Percentiles rank a stretch among this genome's conserved stretches.
Conservation (phyloP, 176 grass and related monocot species). For the Oryza brachyantha region DNA sequence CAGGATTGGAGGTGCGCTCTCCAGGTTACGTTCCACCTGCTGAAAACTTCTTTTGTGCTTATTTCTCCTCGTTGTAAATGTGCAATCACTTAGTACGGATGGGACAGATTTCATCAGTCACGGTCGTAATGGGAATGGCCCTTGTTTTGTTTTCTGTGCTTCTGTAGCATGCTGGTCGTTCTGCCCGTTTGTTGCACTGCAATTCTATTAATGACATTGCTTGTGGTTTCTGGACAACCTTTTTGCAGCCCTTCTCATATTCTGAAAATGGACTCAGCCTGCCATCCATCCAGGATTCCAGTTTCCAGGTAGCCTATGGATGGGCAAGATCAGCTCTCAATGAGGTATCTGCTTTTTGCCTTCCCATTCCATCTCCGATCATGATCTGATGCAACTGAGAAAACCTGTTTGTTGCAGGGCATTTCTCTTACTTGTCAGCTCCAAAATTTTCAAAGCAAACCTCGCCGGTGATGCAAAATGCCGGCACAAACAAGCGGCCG, state of each 20-base stretch:
- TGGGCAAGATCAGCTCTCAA: neutral
- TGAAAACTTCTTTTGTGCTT: neutral
- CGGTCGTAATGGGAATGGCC: neutral
- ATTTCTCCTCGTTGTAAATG: neutral
- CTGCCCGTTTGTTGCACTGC: neutral
- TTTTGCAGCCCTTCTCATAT: neutral
- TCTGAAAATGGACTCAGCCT: neutral
- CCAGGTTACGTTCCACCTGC: slow-evolving; percentile 16
- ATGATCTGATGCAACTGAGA: neutral
- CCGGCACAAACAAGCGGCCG: neutral
- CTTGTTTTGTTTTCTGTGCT: neutral
- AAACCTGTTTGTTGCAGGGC: too few relatives aligned
- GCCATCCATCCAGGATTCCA: neutral
- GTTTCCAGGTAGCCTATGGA: neutral
- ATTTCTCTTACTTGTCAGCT: neutral
- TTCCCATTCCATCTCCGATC: neutral
- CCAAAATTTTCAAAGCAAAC: neutral
- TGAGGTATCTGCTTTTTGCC: neutral
- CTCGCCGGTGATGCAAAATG: neutral
- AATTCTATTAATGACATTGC: neutral
- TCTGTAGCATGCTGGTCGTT: neutral
- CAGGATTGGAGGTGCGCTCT: slow-evolving; percentile 10
- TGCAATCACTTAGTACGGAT: neutral
- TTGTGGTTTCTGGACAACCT: neutral
- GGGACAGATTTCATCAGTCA: neutral